Percentiles rank a stretch among this genome's conserved stretches.
Evolutionary conservation across 148 eudicot species (phyloP).

Genomic region (Arctostaphylos glauca): DNA sequence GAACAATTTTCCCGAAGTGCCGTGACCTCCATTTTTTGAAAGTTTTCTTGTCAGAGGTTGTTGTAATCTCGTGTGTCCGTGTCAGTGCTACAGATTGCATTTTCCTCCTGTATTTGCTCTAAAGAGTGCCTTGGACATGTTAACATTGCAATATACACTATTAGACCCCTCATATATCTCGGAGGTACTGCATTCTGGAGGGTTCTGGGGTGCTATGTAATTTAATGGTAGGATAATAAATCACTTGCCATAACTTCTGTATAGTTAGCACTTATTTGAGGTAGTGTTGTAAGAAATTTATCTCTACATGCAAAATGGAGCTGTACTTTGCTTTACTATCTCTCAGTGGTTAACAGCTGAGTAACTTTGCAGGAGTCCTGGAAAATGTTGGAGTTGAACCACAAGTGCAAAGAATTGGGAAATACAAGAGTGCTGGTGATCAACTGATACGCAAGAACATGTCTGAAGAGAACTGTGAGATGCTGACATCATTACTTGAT

Average conservation of each 20-base stretch:
- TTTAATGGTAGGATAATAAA: no score
- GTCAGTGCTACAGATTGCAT: no score
- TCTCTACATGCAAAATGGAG: neutral
- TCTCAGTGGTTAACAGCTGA: slow-evolving; percentile 17
- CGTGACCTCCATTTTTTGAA: no score
- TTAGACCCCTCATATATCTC: no score
- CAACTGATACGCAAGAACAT: slow-evolving; percentile 79
- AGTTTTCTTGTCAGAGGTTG: no score
- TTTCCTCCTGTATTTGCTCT: no score
- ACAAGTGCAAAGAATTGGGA: slow-evolving; percentile 93
- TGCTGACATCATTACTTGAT: slow-evolving; percentile 86
- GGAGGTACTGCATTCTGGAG: no score
- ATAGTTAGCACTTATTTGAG: neutral
- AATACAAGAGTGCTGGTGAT: slow-evolving; percentile 95
- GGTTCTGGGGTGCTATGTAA: no score
- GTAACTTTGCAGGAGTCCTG: slow-evolving; percentile 65
- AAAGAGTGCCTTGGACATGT: no score
- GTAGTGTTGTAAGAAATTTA: neutral
- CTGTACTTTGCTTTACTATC: neutral
- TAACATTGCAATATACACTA: no score
- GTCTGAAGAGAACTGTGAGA: slow-evolving; percentile 89
- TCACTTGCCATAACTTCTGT: neutral
- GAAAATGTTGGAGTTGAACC: slow-evolving; percentile 91
- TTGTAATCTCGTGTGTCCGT: no score
- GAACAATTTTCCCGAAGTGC: no score